phyloP scores from a whole-genome alignment of 441 rosid genomes.

The Dalechampia spathulata region DNA sequence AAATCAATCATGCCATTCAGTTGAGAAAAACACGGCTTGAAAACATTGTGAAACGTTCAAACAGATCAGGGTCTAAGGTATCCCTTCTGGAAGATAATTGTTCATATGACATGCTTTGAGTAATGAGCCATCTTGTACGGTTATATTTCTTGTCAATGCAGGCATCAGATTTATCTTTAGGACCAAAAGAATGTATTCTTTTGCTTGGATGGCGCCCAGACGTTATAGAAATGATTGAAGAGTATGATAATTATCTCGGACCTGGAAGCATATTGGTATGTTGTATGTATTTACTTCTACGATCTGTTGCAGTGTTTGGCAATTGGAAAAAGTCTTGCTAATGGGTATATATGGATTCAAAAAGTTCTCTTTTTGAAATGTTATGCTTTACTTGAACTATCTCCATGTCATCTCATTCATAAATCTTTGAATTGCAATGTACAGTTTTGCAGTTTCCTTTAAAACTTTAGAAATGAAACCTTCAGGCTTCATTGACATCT shows the following conservation, averaged over 20 bases:
- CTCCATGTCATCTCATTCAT: background rate
- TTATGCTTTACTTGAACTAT: background rate
- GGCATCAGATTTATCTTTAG: slow-evolving; percentile 61
- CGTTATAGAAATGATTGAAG: slow-evolving; percentile 78
- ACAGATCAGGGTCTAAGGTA: slow-evolving; percentile 69
- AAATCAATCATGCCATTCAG: slow-evolving; percentile 32
- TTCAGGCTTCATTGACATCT: background rate
- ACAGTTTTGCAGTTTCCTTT: background rate
- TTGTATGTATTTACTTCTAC: slow-evolving; percentile 3
- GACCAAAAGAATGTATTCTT: slow-evolving; percentile 83
- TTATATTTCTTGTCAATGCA: slow-evolving; percentile 25
- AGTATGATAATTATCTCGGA: slow-evolving; percentile 95
- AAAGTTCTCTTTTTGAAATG: background rate
- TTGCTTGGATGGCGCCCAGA: slow-evolving; percentile 96
- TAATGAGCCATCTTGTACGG: slow-evolving; percentile 9
- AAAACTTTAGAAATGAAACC: background rate
- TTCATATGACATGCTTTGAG: slow-evolving; percentile 9
- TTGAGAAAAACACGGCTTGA: slow-evolving; percentile 35
- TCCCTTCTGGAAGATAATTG: slow-evolving; percentile 15
- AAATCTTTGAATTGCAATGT: background rate
- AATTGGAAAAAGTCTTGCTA: background rate
- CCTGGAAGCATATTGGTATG: slow-evolving; percentile 89
- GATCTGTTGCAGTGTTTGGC: background rate
- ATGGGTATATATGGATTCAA: background rate
- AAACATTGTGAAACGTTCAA: slow-evolving; percentile 49